phyloP scores from a whole-genome alignment of 2,329 filamentous ascomycete genomes.

The Dryadomyces quercivorus region DNA sequence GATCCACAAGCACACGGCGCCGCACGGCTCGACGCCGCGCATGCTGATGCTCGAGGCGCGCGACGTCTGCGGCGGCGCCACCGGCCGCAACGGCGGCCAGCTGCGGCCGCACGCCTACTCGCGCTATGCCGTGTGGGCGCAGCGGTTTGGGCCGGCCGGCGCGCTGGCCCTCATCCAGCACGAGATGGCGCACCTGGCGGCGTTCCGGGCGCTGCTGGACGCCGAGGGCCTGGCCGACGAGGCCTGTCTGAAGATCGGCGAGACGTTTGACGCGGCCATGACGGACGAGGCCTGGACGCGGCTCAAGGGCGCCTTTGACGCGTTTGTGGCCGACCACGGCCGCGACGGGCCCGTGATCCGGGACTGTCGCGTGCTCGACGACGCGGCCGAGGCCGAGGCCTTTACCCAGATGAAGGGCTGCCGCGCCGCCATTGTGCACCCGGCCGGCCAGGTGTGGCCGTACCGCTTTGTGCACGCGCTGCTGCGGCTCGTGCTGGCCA shows the following conservation, averaged over 20 bases:
- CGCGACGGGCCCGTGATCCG: conserved; percentile 1
- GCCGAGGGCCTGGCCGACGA: neutral
- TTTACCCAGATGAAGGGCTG: conserved; percentile 4
- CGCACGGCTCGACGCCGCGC: conserved; percentile 10
- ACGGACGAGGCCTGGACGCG: conserved; percentile 1
- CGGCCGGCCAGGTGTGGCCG: conserved; percentile 3
- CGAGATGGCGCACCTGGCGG: conserved; percentile 2
- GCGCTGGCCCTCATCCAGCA: conserved; percentile 1
- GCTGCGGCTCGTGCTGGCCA: neutral
- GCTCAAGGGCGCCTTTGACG: neutral
- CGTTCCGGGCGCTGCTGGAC: neutral
- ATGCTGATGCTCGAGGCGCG: conserved; percentile 53
- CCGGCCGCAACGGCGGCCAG: conserved; percentile 35
- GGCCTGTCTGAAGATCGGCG: neutral
- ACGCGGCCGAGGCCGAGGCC: neutral
- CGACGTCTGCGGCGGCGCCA: conserved; percentile 54
- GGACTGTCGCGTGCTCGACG: neutral
- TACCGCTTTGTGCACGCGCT: conserved; percentile 1
- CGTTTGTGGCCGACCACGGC: conserved; percentile 1
- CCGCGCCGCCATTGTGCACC: neutral
- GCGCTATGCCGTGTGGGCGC: neutral
- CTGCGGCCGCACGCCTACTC: conserved; percentile 4
- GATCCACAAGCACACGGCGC: neutral
- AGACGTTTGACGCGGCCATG: conserved; percentile 4
- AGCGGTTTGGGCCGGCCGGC: neutral